Conservation (phyloP, 495 filamentous ascomycete genomes). For the Aspergillus hancockii region DNA sequence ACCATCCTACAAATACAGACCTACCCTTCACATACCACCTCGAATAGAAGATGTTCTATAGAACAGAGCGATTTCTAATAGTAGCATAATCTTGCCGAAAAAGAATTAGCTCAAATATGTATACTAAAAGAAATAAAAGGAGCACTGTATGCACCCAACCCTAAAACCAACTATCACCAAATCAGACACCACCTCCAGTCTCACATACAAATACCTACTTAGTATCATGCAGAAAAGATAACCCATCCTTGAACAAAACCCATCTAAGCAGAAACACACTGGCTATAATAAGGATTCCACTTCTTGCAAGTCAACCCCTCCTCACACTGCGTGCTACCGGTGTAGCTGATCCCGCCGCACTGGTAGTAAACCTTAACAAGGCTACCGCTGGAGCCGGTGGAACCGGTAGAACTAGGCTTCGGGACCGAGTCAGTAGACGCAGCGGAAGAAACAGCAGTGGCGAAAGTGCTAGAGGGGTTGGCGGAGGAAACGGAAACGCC, state of each 20-base stretch:
- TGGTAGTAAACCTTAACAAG: conserved; percentile 43
- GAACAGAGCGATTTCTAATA: too few relatives aligned
- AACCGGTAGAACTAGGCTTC: conserved; percentile 16
- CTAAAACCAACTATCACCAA: too few relatives aligned
- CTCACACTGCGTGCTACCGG: conserved; percentile 49
- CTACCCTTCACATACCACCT: too few relatives aligned
- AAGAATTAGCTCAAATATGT: too few relatives aligned
- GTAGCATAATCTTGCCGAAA: too few relatives aligned
- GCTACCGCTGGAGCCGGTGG: conserved; percentile 16
- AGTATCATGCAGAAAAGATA: too few relatives aligned
- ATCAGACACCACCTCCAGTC: too few relatives aligned
- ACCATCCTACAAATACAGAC: too few relatives aligned
- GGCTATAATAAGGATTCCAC: conserved; percentile 44
- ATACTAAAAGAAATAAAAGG: too few relatives aligned
- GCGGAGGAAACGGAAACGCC: background rate
- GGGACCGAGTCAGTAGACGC: background rate
- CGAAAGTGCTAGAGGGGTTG: background rate
- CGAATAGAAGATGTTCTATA: too few relatives aligned
- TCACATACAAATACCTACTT: too few relatives aligned
- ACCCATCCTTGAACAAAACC: background rate
- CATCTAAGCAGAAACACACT: conserved; percentile 37
- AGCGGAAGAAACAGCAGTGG: background rate
- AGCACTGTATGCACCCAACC: too few relatives aligned
- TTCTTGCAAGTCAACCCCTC: conserved; percentile 40
- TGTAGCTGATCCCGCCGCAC: conserved; percentile 52